Percentiles rank a stretch among this genome's conserved stretches.
phyloP scores from a whole-genome alignment of 2,329 filamentous ascomycete genomes.

The Ceratocystis eucalypticola region DNA sequence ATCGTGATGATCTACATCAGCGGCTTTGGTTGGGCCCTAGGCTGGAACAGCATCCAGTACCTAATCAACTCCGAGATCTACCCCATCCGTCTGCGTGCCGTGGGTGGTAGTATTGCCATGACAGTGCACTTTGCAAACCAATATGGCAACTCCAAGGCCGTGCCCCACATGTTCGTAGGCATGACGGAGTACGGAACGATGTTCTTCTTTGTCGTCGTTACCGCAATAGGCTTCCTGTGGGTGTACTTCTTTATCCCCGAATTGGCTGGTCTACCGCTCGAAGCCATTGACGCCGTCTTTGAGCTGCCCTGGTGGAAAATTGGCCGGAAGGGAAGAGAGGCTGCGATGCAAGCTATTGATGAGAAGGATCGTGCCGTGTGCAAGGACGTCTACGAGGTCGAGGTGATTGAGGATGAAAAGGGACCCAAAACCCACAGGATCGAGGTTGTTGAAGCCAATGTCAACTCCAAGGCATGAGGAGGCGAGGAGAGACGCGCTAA shows the following conservation, averaged over 20 bases:
- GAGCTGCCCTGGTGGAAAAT: conserved; percentile 63
- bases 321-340: conserved; percentile 41
- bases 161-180: conserved; percentile 60
- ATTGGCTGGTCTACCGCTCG: conserved; percentile 50
- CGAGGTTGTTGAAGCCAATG: background rate
- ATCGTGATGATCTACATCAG: conserved; percentile 62
- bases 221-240: conserved; percentile 53
- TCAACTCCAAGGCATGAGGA: background rate
- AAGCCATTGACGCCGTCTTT: conserved; percentile 61
- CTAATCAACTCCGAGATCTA: conserved; percentile 67
- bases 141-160: conserved; percentile 62
- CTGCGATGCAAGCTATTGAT: conserved; percentile 32
- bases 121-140: conserved; percentile 67
- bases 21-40: conserved; percentile 55
- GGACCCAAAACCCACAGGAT: background rate
- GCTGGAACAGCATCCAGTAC: conserved; percentile 68
- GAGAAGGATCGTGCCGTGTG: conserved; percentile 9
- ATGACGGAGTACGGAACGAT: conserved; percentile 55
- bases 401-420: background rate
- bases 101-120: conserved; percentile 61
- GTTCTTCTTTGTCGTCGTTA: conserved; percentile 60
- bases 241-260: conserved; percentile 62
- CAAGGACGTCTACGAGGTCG: conserved; percentile 6
- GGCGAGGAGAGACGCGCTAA: background rate
- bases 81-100: conserved; percentile 57